phyloP scores from a whole-genome alignment of 176 grass and related monocot species.

The bread wheat (Triticum aestivum) region DNA sequence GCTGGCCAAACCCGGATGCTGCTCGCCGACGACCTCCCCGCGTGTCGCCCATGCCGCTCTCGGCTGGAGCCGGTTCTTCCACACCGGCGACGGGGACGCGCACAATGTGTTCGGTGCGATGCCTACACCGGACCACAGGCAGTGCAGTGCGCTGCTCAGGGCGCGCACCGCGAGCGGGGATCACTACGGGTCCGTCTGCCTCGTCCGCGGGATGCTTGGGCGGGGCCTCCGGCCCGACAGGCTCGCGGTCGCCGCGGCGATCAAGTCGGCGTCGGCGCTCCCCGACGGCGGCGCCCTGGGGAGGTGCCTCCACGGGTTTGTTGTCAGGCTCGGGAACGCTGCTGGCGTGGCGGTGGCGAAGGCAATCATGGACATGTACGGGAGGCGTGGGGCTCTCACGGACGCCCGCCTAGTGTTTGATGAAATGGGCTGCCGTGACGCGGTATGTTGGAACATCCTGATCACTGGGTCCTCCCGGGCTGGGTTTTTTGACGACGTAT shows the following conservation, averaged over 20 bases:
- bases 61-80: not conserved
- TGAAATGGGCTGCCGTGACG: conserved; percentile 47
- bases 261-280: conserved; percentile 44
- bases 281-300: not conserved
- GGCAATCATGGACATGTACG: conserved; percentile 63
- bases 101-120: conserved; percentile 37
- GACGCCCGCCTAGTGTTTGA: conserved; percentile 47
- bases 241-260: conserved; percentile 49
- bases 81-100: not conserved
- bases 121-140: conserved; percentile 31
- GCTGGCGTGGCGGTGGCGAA: conserved; percentile 42
- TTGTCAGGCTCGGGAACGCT: conserved; percentile 36
- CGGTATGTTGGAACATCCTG: conserved; percentile 67
- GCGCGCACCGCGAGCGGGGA: conserved; percentile 22
- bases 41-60: not conserved
- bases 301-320: conserved; percentile 55
- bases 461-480: conserved; percentile 45
- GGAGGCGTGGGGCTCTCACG: conserved; percentile 29
- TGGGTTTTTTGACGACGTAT: conserved; percentile 14
- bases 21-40: not conserved
- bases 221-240: conserved; percentile 27
- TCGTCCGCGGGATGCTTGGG: conserved; percentile 33
- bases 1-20: not conserved
- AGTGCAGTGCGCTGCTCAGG: conserved; percentile 29
- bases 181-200: not conserved